phyloP scores from a whole-genome alignment of 331 rosid genomes.

The Quercus lobata region DNA sequence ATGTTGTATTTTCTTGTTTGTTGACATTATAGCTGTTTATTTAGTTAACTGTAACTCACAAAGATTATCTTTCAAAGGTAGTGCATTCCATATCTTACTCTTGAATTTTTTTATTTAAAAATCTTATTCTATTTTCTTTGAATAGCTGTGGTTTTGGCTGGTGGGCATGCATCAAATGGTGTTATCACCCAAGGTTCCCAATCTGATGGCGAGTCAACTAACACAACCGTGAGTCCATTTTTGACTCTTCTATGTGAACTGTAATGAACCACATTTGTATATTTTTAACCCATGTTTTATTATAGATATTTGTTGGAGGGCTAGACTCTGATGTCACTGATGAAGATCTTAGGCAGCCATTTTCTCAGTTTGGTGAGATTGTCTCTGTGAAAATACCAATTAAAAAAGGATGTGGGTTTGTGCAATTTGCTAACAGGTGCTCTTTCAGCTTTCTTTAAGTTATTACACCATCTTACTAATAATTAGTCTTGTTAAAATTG shows the following conservation, averaged over 20 bases:
- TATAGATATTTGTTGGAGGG: slow-evolving; percentile 96
- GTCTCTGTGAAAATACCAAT: slow-evolving; percentile 91
- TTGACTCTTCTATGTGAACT: slow-evolving; percentile 5
- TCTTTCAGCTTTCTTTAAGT: neutral
- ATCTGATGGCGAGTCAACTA: slow-evolving; percentile 70
- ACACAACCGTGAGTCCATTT: slow-evolving; percentile 78
- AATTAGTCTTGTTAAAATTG: too few relatives aligned
- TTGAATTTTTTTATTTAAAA: neutral
- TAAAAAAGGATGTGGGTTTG: slow-evolving; percentile 98
- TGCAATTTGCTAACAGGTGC: slow-evolving; percentile 93
- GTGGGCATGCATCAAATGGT: slow-evolving; percentile 80
- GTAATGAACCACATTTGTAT: slow-evolving; percentile 1
- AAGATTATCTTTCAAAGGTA: neutral
- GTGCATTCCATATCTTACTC: neutral
- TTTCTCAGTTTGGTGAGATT: slow-evolving; percentile 87
- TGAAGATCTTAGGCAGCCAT: slow-evolving; percentile 88
- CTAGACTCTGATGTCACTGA: slow-evolving; percentile 92
- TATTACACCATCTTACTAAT: too few relatives aligned
- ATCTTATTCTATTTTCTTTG: neutral
- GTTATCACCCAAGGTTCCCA: slow-evolving; percentile 69
- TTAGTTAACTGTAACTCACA: neutral
- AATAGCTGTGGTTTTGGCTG: slow-evolving; percentile 74
- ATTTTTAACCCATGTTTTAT: slow-evolving; percentile 23
- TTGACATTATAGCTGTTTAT: neutral
- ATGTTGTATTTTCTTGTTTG: neutral